phyloP scores from a whole-genome alignment of 306 rosid genomes.

The Hippophae gyantsensis region DNA sequence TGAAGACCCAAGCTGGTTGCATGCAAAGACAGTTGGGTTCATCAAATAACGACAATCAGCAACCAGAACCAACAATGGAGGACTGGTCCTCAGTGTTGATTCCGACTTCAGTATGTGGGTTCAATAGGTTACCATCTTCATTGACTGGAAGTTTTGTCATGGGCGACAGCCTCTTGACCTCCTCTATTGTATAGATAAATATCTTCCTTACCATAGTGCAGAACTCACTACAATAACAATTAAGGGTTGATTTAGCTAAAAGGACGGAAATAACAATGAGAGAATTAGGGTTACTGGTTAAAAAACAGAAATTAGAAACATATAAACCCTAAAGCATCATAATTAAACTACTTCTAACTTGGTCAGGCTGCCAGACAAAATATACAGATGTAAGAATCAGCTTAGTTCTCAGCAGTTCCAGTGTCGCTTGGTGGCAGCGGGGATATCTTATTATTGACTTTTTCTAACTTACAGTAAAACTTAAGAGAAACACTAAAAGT shows the following conservation, averaged over 20 bases:
- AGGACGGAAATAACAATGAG: too few species aligned
- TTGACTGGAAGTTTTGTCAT: conserved; percentile 48
- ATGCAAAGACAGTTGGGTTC: conserved; percentile 16
- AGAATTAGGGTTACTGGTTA: too few species aligned
- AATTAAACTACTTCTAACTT: too few species aligned
- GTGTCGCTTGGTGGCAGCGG: not conserved
- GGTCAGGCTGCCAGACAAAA: too few species aligned
- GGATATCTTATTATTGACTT: not conserved
- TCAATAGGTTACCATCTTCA: conserved; percentile 48
- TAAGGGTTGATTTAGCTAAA: not conserved
- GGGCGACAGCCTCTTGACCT: conserved; percentile 87
- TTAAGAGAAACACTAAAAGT: conserved; percentile 2
- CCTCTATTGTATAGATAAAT: conserved; percentile 78
- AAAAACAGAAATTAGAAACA: not conserved
- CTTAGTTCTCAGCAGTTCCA: not conserved
- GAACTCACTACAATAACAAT: conserved; percentile 68
- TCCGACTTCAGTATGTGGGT: conserved; percentile 50
- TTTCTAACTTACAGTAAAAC: not conserved
- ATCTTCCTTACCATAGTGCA: conserved; percentile 88
- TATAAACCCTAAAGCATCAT: not conserved
- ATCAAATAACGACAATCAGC: conserved; percentile 31
- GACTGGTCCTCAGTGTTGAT: conserved; percentile 67
- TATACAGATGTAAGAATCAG: not conserved
- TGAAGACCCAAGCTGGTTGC: conserved; percentile 5
- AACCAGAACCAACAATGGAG: conserved; percentile 60